Evolutionary conservation across 2,329 filamentous ascomycete species (phyloP), one percentile per base, ranked within the genome.

Genomic region (Gnomoniopsis smithogilvyi): DNA sequence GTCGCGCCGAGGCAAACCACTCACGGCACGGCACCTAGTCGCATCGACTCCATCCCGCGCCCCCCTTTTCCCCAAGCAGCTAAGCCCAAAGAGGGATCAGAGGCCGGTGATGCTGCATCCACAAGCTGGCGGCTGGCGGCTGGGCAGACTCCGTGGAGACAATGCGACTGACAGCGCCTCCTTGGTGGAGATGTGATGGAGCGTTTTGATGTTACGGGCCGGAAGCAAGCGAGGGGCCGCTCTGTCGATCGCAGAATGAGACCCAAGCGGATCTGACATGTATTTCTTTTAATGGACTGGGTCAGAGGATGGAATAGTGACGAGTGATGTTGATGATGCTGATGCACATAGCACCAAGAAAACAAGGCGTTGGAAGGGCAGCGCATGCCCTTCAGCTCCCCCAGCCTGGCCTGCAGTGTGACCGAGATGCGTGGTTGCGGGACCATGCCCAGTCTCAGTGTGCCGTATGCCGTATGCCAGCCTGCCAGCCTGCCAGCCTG

Each of bases 61-160:
- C 41, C 41, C 41, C 41, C 41, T 45, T 45, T 45, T n/a, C 4
- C n/a, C 19, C 17, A 55, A 30, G 34, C 11, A 15, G 49, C 57
- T 59, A 59, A 34, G 34, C 57, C 51, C 47, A 26, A 59, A 51
- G 36, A 34, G 51, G 57, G 24, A 33, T 19, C 24, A 33, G 54
- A 49, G 46, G 50, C 57, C 57, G 57, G 48, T 12, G 46, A 33
- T 38, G 51, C 34, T 22, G 22, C 26, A 34, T 19, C n/a, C 30
- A 34, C 36, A 55, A 24, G 36, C 15, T 26, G 36, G 51, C 51
- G 36, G 19, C 4, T 52, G 34, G 21, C 51, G 51, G 57, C 15
- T 45, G 38, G 38, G 15, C 34, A 38, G 34, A 14, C 38, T 14
- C 38, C 38, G 38, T 41, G 12, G 43, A 45, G 34, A 51, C 45